A percentile compares a stretch with the other conserved stretches of the same genome.
Conservation (phyloP, 208 protist species). For the Trypanosoma caninum region DNA sequence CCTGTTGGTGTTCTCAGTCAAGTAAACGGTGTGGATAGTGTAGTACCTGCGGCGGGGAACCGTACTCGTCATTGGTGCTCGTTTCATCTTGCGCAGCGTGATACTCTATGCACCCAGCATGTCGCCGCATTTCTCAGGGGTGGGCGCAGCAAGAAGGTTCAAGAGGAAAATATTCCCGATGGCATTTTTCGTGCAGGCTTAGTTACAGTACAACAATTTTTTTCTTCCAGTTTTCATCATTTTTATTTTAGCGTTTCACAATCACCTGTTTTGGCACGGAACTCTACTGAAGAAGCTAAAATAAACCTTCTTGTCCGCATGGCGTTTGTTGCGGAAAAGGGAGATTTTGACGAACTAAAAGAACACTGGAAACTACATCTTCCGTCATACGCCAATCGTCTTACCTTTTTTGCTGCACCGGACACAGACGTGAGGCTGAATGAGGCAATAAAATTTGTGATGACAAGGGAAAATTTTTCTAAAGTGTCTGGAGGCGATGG, state of each 20-base stretch:
- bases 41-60: not conserved
- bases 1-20: conserved; percentile 36
- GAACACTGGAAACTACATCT: conserved; percentile 16
- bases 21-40: not conserved
- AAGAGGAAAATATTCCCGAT: conserved; percentile 46
- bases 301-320: conserved; percentile 48
- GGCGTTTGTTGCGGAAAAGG: conserved; percentile 40
- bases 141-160: conserved; percentile 42
- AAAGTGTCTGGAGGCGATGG: not conserved
- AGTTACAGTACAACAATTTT: conserved; percentile 45
- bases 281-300: conserved; percentile 19
- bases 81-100: conserved; percentile 70
- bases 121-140: conserved; percentile 60
- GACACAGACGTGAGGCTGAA: conserved; percentile 6
- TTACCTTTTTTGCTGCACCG: conserved; percentile 8
- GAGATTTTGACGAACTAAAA: conserved; percentile 29
- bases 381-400: conserved; percentile 14
- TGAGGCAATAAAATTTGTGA: conserved; percentile 1
- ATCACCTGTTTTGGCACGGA: conserved; percentile 13
- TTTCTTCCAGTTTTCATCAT: conserved; percentile 64
- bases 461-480: not conserved
- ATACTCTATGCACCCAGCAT: conserved; percentile 80
- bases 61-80: conserved; percentile 52
- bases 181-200: conserved; percentile 66
- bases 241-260: conserved; percentile 35